These are phyloP conservation scores for Pulveroboletus frians DNA, from an alignment of 768 basidiomycete species.

Conservation along the genomic window DNA sequence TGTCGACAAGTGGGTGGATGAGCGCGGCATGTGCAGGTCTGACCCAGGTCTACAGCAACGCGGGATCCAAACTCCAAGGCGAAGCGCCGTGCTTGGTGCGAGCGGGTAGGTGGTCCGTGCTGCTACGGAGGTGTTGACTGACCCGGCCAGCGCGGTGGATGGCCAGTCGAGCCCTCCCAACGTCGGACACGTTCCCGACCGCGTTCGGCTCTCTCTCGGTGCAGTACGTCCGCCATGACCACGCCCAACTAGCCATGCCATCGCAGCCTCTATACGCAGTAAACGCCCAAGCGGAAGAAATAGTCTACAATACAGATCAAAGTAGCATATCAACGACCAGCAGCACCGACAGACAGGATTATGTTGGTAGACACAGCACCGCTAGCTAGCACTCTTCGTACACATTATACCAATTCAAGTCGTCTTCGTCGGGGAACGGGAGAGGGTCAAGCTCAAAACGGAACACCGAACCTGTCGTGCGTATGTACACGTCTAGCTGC, in stretches of 20 bases:
- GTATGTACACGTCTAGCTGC: slow-evolving; percentile 56
- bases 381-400: slow-evolving; percentile 73
- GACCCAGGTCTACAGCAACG: slow-evolving; percentile 40
- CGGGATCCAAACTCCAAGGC: slow-evolving; percentile 43
- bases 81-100: slow-evolving; percentile 49
- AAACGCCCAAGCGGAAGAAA: slow-evolving; percentile 2
- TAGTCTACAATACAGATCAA: slow-evolving; percentile 25
- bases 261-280: neutral
- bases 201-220: slow-evolving; percentile 67
- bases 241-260: neutral
- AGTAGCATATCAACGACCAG: slow-evolving; percentile 27
- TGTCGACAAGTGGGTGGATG: slow-evolving; percentile 50
- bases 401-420: slow-evolving; percentile 43
- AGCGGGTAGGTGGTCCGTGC: slow-evolving; percentile 41
- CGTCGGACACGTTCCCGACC: slow-evolving; percentile 44
- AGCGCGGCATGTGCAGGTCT: neutral
- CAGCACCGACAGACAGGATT: slow-evolving; percentile 20
- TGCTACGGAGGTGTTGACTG: neutral
- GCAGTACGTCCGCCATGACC: slow-evolving; percentile 38
- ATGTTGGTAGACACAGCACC: slow-evolving; percentile 25
- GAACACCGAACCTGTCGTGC: slow-evolving; percentile 53
- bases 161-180: slow-evolving; percentile 44
- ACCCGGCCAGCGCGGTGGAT: slow-evolving; percentile 44
- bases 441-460: slow-evolving; percentile 67
- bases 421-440: slow-evolving; percentile 56